phyloP scores from a whole-genome alignment of 345 rosid species.

The Sisymbrium irio region DNA sequence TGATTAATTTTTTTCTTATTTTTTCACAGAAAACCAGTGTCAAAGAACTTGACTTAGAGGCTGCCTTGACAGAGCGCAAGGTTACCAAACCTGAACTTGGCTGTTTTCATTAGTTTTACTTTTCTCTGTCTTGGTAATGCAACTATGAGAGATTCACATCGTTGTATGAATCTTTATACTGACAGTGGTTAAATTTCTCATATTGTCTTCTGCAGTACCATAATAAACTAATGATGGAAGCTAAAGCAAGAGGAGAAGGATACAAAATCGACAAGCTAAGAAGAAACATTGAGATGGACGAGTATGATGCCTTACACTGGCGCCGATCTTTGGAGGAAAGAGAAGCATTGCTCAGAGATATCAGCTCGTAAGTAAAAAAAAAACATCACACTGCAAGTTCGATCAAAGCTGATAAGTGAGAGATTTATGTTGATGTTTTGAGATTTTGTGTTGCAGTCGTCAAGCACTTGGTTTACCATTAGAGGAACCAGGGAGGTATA shows the following conservation, averaged over 20 bases:
- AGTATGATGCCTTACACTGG: slow-evolving; percentile 84
- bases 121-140: background rate
- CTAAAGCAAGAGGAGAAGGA: slow-evolving; percentile 67
- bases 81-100: slow-evolving; percentile 28
- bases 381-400: background rate
- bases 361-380: slow-evolving; percentile 63
- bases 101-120: background rate
- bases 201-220: slow-evolving; percentile 50
- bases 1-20: slow-evolving; percentile 21
- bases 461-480: slow-evolving; percentile 82
- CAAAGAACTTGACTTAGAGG: slow-evolving; percentile 86
- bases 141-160: background rate
- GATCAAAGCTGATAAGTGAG: slow-evolving; percentile 7
- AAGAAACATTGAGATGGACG: slow-evolving; percentile 91
- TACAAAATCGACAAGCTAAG: slow-evolving; percentile 69
- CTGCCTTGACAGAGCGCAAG: slow-evolving; percentile 89
- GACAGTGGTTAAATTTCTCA: background rate
- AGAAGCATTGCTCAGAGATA: slow-evolving; percentile 91
- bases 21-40: slow-evolving; percentile 78
- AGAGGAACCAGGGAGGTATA: slow-evolving; percentile 94
- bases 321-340: slow-evolving; percentile 90
- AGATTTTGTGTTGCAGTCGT: slow-evolving; percentile 47
- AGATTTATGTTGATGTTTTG: background rate
- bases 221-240: slow-evolving; percentile 63
- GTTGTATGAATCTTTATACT: slow-evolving; percentile 1